Evolutionary conservation across 108 stramenopile genomes (phyloP), one percentile per base, ranked within the genome.

Genomic region (Skeletonema menzelii): DNA sequence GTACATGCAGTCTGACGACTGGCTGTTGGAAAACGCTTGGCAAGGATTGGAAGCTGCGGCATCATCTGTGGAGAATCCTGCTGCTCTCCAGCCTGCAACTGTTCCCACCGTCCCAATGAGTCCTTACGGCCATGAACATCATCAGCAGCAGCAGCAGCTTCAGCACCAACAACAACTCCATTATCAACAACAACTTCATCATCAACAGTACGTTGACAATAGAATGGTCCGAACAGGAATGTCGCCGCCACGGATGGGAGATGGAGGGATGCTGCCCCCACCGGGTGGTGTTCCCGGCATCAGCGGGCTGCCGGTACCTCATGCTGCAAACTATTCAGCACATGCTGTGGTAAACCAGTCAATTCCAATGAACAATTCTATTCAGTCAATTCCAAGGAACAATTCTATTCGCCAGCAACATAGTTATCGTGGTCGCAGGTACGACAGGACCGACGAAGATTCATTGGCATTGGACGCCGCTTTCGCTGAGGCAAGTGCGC

Each of bases 1-100:
- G 68, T 71, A 82, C 55, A 75, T 79, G 59, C 82, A 87, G 27
- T 65, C 62, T 34, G 87, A 86, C 31, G 85, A 88, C 17, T 85
- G 77, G 59, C 70, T 89, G 61, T 65, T 89, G 31, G 88, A 89
- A 55, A 61, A 84, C 19, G 88, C 78, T 6, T 89, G 91, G 87
- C 59, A 89, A 37, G 87, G 78, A 38, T 85, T 82, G 22, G 78
- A 53, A 53, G 49, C 49, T 53, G 20, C 49, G 12, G 12, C n/a
- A 2, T 20, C n/a, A 2, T 20, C 49, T 22, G 20, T 22, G 49
- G 49, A 47, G 19, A n/a, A 53, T 53, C 6, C 49, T 53, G 19
- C 6, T 10, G 20, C 49, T 3, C 20, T 1, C 22, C 14, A n/a
- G 40, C 40, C 15, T n/a, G 40, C 40, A 3, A 6, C 8, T 53